Percentiles rank a stretch among this genome's conserved stretches.
phyloP scores from a whole-genome alignment of 345 rosid species.

The Carallia brachiata region DNA sequence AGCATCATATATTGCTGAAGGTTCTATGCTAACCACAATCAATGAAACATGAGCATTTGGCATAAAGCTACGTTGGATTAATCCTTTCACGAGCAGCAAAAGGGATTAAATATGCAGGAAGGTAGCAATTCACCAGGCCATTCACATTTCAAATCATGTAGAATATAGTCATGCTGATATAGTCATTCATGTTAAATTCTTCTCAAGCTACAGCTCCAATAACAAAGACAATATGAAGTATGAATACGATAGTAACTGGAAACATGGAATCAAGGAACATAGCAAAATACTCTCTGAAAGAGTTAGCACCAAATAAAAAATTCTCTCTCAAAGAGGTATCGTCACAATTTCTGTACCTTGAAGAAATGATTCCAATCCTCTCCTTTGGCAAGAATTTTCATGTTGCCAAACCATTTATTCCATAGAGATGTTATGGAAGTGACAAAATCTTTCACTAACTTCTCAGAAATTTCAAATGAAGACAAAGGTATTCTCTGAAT shows the following conservation, averaged over 20 bases:
- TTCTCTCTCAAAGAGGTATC: not conserved
- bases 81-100: no score
- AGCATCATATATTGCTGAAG: no score
- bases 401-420: conserved; percentile 45
- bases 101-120: no score
- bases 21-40: no score
- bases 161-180: no score
- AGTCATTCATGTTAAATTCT: no score
- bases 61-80: no score
- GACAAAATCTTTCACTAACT: conserved; percentile 43
- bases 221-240: not conserved
- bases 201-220: no score
- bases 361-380: conserved; percentile 63
- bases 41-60: no score
- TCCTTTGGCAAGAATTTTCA: conserved; percentile 54
- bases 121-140: no score
- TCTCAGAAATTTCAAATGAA: conserved; percentile 55
- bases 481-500: conserved; percentile 44
- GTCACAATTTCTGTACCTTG: conserved; percentile 41
- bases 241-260: conserved; percentile 1
- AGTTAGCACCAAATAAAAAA: not conserved
- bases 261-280: not conserved
- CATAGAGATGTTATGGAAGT: conserved; percentile 42
- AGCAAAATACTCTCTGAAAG: conserved; percentile 7
- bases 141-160: no score